Conservation (phyloP, 2,329 filamentous ascomycete species). For the Neobulgaria alba region DNA sequence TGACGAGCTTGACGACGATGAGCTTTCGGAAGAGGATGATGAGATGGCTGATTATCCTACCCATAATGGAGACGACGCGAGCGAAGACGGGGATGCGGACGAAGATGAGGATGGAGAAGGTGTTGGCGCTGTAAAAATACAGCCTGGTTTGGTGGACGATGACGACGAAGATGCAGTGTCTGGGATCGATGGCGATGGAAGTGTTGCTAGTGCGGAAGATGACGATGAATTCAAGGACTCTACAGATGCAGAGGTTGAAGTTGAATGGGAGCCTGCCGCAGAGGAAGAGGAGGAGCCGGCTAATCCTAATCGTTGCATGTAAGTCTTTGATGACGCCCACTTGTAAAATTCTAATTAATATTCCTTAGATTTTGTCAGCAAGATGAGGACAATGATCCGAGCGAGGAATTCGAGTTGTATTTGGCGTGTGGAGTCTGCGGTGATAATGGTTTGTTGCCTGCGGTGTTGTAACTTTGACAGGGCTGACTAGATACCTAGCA, state of each 20-base stretch:
- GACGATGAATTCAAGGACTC: constrained; percentile 49
- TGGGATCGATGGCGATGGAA: constrained; percentile 22
- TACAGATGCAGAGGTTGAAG: constrained; percentile 50
- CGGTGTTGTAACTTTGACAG: constrained; percentile 16
- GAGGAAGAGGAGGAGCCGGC: constrained; percentile 43
- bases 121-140: constrained; percentile 29
- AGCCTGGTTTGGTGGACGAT: constrained; percentile 25
- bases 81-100: constrained; percentile 35
- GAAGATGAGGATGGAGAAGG: constrained; percentile 32
- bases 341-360: constrained; percentile 19
- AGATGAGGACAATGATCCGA: constrained; percentile 74
- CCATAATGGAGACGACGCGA: constrained; percentile 32
- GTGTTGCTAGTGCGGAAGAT: constrained; percentile 23
- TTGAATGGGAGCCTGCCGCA: constrained; percentile 44
- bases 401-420: constrained; percentile 72
- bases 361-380: constrained; percentile 67
- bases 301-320: constrained; percentile 57
- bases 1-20: constrained; percentile 26
- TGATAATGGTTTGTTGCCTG: constrained; percentile 62
- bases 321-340: constrained; percentile 30
- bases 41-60: constrained; percentile 17
- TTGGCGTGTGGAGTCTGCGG: constrained; percentile 70
- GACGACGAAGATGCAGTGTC: constrained; percentile 33
- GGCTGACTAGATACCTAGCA: constrained; percentile 51
- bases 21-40: constrained; percentile 25